phyloP scores from a whole-genome alignment of 257 asterid genomes.

The Nicotiana sylvestris region DNA sequence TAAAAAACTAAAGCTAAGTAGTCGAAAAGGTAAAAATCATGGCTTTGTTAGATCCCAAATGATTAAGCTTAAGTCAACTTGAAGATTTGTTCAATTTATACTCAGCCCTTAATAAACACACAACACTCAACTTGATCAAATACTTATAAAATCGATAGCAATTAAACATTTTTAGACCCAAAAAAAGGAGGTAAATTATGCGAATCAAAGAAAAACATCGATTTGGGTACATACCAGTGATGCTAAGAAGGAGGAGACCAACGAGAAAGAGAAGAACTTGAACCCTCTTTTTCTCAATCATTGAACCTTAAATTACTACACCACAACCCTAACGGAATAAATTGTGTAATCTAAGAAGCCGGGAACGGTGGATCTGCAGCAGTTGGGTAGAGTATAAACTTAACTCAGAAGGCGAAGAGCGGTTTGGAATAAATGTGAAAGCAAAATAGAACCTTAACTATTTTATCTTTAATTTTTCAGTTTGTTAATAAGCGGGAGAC shows the following conservation, averaged over 20 bases:
- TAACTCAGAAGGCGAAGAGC: background rate
- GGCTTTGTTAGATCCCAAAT: background rate
- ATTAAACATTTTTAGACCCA: background rate
- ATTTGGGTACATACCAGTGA: conserved; percentile 47
- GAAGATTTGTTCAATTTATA: background rate
- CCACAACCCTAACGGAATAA: background rate
- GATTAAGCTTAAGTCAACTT: background rate
- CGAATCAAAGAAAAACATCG: background rate
- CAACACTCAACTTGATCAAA: background rate
- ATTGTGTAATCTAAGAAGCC: background rate
- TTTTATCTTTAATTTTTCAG: background rate
- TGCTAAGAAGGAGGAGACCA: conserved; percentile 60
- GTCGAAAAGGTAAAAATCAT: background rate
- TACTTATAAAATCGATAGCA: background rate
- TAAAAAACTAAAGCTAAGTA: background rate
- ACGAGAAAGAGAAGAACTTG: conserved; percentile 54
- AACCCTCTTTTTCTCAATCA: conserved; percentile 63
- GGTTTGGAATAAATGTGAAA: background rate
- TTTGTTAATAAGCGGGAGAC: background rate
- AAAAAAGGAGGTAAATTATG: background rate
- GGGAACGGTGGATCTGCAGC: background rate
- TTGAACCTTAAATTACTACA: conserved; percentile 4
- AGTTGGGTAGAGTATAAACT: background rate
- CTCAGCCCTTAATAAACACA: background rate
- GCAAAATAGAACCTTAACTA: background rate